Conservation (phyloP, 2,329 filamentous ascomycete genomes). For the Clonostachys byssicola region DNA sequence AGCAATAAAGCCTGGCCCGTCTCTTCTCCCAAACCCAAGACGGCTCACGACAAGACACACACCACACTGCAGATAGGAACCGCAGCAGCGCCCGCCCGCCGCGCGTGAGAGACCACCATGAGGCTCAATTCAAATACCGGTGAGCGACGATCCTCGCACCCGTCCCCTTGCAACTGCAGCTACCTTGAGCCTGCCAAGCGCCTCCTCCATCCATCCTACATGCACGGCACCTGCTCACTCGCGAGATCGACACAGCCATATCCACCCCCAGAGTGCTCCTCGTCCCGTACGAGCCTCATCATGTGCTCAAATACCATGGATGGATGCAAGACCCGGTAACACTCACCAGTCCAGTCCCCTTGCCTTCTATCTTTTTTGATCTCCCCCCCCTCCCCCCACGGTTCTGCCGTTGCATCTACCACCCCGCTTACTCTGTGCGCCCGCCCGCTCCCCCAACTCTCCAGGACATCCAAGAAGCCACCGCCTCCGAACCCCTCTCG, state of each 20-base stretch:
- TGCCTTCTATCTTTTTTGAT: too few relatives aligned
- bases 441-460: too few relatives aligned
- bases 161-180: too few relatives aligned
- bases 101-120: slow-evolving; percentile 20
- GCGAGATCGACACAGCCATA: slow-evolving; percentile 47
- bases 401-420: too few relatives aligned
- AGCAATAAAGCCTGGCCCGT: too few relatives aligned
- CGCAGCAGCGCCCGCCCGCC: too few relatives aligned
- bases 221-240: not conserved
- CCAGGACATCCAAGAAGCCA: slow-evolving; percentile 74
- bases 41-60: too few relatives aligned
- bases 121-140: slow-evolving; percentile 38
- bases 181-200: not conserved
- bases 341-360: slow-evolving; percentile 7
- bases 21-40: too few relatives aligned
- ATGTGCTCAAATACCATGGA: slow-evolving; percentile 77
- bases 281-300: slow-evolving; percentile 78
- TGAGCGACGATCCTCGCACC: slow-evolving; percentile 10
- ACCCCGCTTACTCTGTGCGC: too few relatives aligned
- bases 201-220: not conserved
- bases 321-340: slow-evolving; percentile 84
- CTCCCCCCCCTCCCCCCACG: too few relatives aligned
- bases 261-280: slow-evolving; percentile 64
- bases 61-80: too few relatives aligned
- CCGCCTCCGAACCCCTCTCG: slow-evolving; percentile 80